Evolutionary conservation across 768 basidiomycete species (phyloP), one percentile per base, ranked within the genome.

Genomic region (Collybia nuda): DNA sequence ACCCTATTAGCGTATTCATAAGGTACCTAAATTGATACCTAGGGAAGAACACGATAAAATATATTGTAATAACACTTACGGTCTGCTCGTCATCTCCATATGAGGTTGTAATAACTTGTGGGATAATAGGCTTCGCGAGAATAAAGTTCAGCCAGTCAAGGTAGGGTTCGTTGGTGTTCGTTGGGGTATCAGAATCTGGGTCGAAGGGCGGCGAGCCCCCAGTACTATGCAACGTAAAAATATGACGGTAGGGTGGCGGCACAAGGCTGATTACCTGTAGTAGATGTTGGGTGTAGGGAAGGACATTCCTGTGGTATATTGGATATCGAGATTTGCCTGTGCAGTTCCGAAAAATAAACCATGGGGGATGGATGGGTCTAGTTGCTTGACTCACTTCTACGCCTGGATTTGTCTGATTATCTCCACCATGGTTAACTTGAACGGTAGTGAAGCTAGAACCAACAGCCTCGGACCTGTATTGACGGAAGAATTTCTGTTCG

Each of bases 301-400:
- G 5, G 77, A 74, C 57, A 90, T 81, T 9, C 72, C 80, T 46
- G 68, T 71, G 7, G 76, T 74, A 51, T 86, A 89, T 65, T 89
- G 79, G 19, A 89, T 79, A 61, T 90, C 88, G 3, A 90, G 77
- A 59, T 85, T 75, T 22, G 86, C 84, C 72, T 88, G 40, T 9
- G 28, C 14, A 28, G n/a, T n/a, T 5, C 21, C 7, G 41, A 26
- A 8, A 48, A 40, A 23, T 23, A 44, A 23, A 54, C 22, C 15
- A 15, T 35, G 37, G 6, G 38, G 18, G 2, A 23, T 8, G 3
- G 11, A 18, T 6, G 12, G 26, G 14, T 21, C 11, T 4, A 37
- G n/a, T 5, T 37, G 37, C 14, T 26, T 21, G 38, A 57, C 62
- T 48, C 52, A 79, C 82, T 71, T 86, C 83, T 0, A 76, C 68